phyloP scores from a whole-genome alignment of 805 yeast species.

The Ogataea siamensis region DNA sequence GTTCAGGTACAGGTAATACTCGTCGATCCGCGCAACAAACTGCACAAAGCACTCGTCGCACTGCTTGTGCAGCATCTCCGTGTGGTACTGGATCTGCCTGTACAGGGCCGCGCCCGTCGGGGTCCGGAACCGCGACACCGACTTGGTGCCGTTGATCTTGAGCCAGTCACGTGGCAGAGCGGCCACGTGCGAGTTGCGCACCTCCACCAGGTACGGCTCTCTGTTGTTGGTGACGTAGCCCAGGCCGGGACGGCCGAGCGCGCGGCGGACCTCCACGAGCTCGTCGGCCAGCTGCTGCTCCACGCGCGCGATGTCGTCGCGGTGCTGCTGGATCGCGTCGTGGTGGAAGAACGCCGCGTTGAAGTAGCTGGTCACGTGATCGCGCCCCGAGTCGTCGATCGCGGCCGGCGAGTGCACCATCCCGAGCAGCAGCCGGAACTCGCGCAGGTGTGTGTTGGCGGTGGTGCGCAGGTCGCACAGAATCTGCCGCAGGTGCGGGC shows the following conservation, averaged over 20 bases:
- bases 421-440: constrained; percentile 36
- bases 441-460: constrained; percentile 17
- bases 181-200: constrained; percentile 56
- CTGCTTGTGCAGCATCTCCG: constrained; percentile 47
- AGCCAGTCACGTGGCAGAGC: constrained; percentile 74
- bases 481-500: constrained; percentile 23
- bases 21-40: constrained; percentile 41
- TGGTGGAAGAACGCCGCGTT: constrained; percentile 42
- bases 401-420: constrained; percentile 57
- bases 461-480: constrained; percentile 19
- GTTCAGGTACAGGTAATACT: constrained; percentile 38
- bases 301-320: constrained; percentile 43
- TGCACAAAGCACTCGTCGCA: constrained; percentile 47
- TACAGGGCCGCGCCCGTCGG: constrained; percentile 53
- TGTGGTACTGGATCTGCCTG: constrained; percentile 55
- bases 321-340: constrained; percentile 33
- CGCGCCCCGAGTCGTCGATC: constrained; percentile 46
- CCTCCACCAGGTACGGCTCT: constrained; percentile 75
- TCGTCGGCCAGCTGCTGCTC: constrained; percentile 52
- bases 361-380: constrained; percentile 38
- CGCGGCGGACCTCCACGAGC: constrained; percentile 42
- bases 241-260: constrained; percentile 56
- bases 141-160: constrained; percentile 65
- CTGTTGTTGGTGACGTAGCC: constrained; percentile 55
- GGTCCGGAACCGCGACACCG: constrained; percentile 71